A percentile compares a stretch with the other conserved stretches of the same genome.
These are phyloP conservation scores for Fusarium fujikuroi DNA, from an alignment of 2,329 filamentous ascomycete genomes.

Conservation along the genomic window DNA sequence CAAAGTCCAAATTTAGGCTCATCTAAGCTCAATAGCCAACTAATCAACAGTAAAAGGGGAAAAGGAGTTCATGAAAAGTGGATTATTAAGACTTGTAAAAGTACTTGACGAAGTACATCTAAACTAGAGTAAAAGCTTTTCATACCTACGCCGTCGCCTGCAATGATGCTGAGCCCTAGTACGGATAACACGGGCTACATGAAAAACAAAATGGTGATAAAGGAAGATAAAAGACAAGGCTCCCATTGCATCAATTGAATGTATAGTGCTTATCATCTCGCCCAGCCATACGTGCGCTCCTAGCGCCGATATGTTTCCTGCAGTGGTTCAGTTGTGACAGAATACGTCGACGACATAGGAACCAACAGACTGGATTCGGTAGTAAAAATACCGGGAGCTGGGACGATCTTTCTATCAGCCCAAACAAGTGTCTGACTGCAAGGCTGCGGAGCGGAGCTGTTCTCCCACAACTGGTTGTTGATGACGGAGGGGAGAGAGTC, in stretches of 20 bases:
- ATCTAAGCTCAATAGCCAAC: not conserved
- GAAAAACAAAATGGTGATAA: conserved; percentile 9
- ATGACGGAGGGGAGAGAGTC: conserved; percentile 24
- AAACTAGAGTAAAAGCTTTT: conserved; percentile 10
- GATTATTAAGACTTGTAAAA: conserved; percentile 16
- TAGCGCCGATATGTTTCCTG: conserved; percentile 43
- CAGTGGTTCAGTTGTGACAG: conserved; percentile 43
- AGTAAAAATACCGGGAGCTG: not conserved
- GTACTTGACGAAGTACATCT: not conserved
- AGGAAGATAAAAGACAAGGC: not conserved
- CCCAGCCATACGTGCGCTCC: conserved; percentile 33
- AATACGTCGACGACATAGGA: conserved; percentile 22
- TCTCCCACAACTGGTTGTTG: conserved; percentile 24
- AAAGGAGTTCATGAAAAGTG: not conserved
- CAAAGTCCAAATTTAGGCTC: conserved; percentile 5
- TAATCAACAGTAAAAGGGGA: not conserved
- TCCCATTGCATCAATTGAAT: not conserved
- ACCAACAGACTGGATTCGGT: conserved; percentile 10
- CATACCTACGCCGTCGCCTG: conserved; percentile 34
- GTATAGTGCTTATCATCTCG: not conserved
- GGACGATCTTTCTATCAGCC: conserved; percentile 39
- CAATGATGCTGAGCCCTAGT: conserved; percentile 14
- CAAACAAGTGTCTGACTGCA: conserved; percentile 45
- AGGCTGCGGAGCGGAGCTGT: conserved; percentile 2
- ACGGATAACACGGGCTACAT: not conserved